phyloP scores from a whole-genome alignment of 1,139 yeast species.

The Arxiozyma heterogenica region DNA sequence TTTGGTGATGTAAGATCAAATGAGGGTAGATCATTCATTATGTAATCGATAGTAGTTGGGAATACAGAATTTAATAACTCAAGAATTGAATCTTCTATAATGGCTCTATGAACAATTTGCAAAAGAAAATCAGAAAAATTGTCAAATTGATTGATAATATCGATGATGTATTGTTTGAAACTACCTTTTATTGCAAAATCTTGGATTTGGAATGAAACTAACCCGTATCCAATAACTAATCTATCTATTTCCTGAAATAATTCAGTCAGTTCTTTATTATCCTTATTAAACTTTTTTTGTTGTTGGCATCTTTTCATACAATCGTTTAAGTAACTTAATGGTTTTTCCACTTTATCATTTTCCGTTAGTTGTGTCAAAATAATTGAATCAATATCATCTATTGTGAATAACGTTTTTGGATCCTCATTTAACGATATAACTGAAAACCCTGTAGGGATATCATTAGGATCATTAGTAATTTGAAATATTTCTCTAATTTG shows the following conservation, averaged over 20 bases:
- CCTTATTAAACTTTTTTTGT: conserved; percentile 21
- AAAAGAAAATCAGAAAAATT: conserved; percentile 46
- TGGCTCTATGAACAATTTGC: conserved; percentile 49
- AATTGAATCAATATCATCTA: conserved; percentile 24
- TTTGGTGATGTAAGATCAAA: conserved; percentile 40
- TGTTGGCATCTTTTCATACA: conserved; percentile 25
- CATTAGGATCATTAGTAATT: conserved; percentile 18
- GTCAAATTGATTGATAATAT: conserved; percentile 32
- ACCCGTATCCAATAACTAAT: conserved; percentile 56
- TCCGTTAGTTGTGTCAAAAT: conserved; percentile 28
- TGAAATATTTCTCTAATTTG: conserved; percentile 24
- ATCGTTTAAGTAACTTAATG: conserved; percentile 24
- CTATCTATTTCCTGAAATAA: conserved; percentile 44
- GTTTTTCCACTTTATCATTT: conserved; percentile 18
- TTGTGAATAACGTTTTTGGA: conserved; percentile 2
- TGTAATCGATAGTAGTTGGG: conserved; percentile 35
- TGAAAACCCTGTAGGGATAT: conserved; percentile 15
- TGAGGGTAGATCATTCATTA: conserved; percentile 16
- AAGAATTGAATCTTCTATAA: conserved; percentile 54
- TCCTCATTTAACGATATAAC: conserved; percentile 14
- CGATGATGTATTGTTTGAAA: conserved; percentile 23
- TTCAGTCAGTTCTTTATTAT: conserved; percentile 20
- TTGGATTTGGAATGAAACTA: conserved; percentile 54
- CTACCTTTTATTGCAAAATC: conserved; percentile 27
- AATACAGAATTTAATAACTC: conserved; percentile 53